phyloP scores from a whole-genome alignment of 208 protist genomes.

The Trypanosoma lewisi region DNA sequence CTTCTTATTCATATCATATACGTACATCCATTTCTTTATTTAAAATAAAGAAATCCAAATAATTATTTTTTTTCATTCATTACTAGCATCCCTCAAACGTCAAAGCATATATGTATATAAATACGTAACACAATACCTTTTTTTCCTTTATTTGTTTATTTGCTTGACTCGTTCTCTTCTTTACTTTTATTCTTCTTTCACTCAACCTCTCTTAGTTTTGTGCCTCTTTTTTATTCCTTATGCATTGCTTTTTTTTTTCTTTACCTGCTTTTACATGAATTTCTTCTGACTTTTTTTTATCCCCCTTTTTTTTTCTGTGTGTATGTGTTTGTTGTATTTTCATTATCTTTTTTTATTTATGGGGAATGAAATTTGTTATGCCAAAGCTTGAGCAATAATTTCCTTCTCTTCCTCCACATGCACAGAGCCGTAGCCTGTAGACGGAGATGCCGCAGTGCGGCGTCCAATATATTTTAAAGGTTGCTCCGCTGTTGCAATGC shows the following conservation, averaged over 20 bases:
- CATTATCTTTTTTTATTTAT: no score
- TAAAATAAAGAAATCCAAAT: no score
- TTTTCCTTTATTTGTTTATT: neutral
- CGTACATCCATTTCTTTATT: no score
- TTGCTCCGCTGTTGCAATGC: slow-evolving; percentile 29
- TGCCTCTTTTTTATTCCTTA: no score
- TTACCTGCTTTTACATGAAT: no score
- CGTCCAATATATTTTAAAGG: slow-evolving; percentile 75
- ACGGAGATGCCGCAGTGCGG: slow-evolving; percentile 74
- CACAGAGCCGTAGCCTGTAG: slow-evolving; percentile 86
- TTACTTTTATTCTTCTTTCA: neutral
- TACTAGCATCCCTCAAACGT: neutral
- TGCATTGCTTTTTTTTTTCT: no score
- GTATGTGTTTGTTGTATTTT: no score
- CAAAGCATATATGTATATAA: slow-evolving; percentile 2
- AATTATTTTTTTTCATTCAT: no score
- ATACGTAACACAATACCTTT: neutral
- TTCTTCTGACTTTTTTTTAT: neutral
- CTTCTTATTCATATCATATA: no score
- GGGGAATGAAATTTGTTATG: no score
- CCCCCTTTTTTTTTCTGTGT: neutral
- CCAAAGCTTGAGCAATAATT: slow-evolving; percentile 63
- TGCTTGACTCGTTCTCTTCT: neutral
- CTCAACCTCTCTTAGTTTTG: no score
- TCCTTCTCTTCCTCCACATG: slow-evolving; percentile 86